Base-by-base conservation (phyloP, 441 rosid genomes). In the Adansonia grandidieri region DNA sequence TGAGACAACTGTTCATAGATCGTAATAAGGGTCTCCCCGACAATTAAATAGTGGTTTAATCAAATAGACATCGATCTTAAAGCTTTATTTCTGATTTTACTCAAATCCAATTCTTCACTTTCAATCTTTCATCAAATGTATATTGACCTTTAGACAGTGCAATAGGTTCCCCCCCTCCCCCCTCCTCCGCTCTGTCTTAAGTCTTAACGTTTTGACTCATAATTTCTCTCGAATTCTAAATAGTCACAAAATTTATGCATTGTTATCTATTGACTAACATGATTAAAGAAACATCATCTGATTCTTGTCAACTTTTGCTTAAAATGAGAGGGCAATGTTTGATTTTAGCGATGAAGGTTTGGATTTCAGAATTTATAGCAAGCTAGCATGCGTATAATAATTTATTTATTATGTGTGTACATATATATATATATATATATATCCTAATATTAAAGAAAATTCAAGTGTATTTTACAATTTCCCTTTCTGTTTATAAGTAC, bases 121-220 rank as follows among this genome's bases (percentile, higher is more conserved):
- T 75, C 77, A 72, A 82, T 84, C 60, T 81, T 81, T 80, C 84
- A 73, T 80, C 70, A 63, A 64, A 20, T 48, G 13, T 20, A 50
- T 24, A 48, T 14, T 50, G 74, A 70, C 60, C 24, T 14, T 11
- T 20, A 8, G 15, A 48, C 15, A 24, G 60, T 15, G 19, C 63
- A 72, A 50, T 9, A 14, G 78, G 78, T 22, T 81, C 78, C 70
- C 40, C 42, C 32, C 66, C 37, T 77, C 70, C 40, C 42, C 42
- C 32, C 66, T 2, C 37, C 37, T 32, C 37, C 37, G 37, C 37
- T 32, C 37, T 32, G 37, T 32, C 37, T 32, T 32, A 32, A 6
- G 3, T 19, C 62, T 19, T 13, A 19, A 15, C 7, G 14, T 68
- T 71, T 76, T 73, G 83, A 70, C 74, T 60, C 76, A 5, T 45